Conservation (phyloP, 495 filamentous ascomycete species). For the Penicillium manginii region DNA sequence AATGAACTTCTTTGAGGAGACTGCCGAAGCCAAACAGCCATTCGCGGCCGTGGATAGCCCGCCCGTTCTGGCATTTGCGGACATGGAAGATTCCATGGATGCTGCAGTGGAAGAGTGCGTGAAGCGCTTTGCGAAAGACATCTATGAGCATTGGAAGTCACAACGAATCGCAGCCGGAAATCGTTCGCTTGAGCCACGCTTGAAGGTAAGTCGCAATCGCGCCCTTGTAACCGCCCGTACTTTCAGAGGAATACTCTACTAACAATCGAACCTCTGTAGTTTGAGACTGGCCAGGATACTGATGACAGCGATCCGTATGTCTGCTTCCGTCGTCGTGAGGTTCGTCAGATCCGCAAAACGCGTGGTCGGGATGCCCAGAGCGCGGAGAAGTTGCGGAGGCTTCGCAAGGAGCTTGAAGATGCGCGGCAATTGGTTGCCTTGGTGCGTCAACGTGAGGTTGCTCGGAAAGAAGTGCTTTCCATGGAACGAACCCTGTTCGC, state of each 20-base stretch:
- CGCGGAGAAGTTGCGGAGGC: conserved; percentile 88
- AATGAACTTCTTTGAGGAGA: conserved; percentile 94
- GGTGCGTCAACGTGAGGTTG: conserved; percentile 75
- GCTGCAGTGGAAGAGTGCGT: conserved; percentile 67
- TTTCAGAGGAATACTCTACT: neutral
- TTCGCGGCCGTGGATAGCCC: conserved; percentile 84
- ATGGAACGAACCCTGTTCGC: conserved; percentile 78
- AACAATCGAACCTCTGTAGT: conserved; percentile 45
- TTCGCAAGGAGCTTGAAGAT: conserved; percentile 91
- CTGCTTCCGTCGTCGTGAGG: conserved; percentile 95
- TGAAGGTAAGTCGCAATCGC: conserved; percentile 59
- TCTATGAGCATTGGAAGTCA: conserved; percentile 91
- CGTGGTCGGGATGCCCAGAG: conserved; percentile 91
- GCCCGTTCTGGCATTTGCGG: conserved; percentile 76
- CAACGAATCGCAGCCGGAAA: conserved; percentile 67
- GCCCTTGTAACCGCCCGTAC: too few species aligned
- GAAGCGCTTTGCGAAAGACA: conserved; percentile 75
- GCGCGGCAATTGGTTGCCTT: conserved; percentile 77
- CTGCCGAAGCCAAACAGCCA: conserved; percentile 76
- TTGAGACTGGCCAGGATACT: conserved; percentile 88
- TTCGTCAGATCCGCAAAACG: conserved; percentile 92
- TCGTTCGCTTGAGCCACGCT: conserved; percentile 66
- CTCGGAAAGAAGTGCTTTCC: conserved; percentile 74
- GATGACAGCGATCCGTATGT: conserved; percentile 97
- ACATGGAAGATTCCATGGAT: conserved; percentile 78